These are phyloP conservation scores for Aspergillus versicolor DNA, from an alignment of 2,329 filamentous ascomycete species.

Conservation along the genomic window DNA sequence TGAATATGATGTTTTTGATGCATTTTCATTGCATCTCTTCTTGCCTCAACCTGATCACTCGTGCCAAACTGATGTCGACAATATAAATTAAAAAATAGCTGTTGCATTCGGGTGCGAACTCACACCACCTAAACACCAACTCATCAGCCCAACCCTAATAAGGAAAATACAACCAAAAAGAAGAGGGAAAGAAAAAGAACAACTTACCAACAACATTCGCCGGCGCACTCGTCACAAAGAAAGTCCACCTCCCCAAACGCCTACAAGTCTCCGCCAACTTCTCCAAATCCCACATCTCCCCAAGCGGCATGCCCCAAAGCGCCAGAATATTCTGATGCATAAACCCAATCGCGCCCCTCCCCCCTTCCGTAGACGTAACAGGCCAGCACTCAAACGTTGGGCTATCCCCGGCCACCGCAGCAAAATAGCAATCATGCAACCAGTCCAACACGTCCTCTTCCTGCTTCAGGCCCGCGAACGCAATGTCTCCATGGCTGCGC, in stretches of 20 bases:
- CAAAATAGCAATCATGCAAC: conserved; percentile 69
- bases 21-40: neutral
- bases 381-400: conserved; percentile 66
- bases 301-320: conserved; percentile 46
- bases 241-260: conserved; percentile 37
- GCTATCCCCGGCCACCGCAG: conserved; percentile 63
- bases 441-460: conserved; percentile 60
- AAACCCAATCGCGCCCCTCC: conserved; percentile 23
- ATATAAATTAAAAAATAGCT: conserved; percentile 27
- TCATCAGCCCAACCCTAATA: conserved; percentile 1
- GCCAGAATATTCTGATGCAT: conserved; percentile 44
- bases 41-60: too few relatives aligned
- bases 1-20: neutral
- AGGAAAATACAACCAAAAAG: neutral
- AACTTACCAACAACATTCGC: conserved; percentile 41
- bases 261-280: conserved; percentile 35
- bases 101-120: conserved; percentile 35
- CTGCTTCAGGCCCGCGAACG: conserved; percentile 53
- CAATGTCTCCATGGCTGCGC: conserved; percentile 38
- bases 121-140: conserved; percentile 26
- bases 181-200: too few relatives aligned
- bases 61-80: too few relatives aligned
- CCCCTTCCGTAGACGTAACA: conserved; percentile 29
- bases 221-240: conserved; percentile 45
- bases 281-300: conserved; percentile 49